Evolutionary conservation across 495 filamentous ascomycete genomes (phyloP), one percentile per base, ranked within the genome.

Genomic region (Stereocaulon alpinum): DNA sequence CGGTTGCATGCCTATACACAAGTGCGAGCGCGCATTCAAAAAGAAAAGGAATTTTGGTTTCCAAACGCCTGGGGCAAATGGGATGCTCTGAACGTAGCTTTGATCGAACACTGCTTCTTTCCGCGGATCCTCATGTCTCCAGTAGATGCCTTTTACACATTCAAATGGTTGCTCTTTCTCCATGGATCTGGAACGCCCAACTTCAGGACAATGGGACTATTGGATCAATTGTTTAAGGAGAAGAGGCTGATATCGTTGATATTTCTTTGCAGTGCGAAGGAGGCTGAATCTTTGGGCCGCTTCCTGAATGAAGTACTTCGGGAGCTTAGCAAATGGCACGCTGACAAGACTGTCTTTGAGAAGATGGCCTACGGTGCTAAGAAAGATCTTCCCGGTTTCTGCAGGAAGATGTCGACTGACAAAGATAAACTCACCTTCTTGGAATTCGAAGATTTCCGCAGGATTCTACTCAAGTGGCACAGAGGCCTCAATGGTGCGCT

Each of bases 391-490:
- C 80, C 80, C 32, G 86, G 86, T 7, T 89, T 89, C 69, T 88
- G 86, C 1, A 82, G 75, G 10, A 70, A 69, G 43, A 78, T 79
- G 47, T 77, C 80, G 30, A 78, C 83, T 54, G 79, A 82, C 20
- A 81, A 88, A 37, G 84, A 82, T 40, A 81, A 84, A 10, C 76
- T 76, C 3, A 75, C 70, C 10, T 87, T 89, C 62, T 67, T 95
- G 60, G 86, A 89, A 49, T 92, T 85, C 69, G 89, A 95, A 65
- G 84, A 89, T 34, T 99, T 89, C 74, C 82, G 89, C 22, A 84
- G 87, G 61, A 72, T 94, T 10, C 76, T 96, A 18, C 89, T 86
- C 75, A 87, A 87, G 63, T 99, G 91, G 91, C 94, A 99, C 71
- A 82, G 84, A 43, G 77, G 84, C 30, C 72, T 99, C 34, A 82